Percentiles rank a stretch among this genome's conserved stretches.
phyloP scores from a whole-genome alignment of 1,139 yeast genomes.

The Scheffersomyces insectosa region DNA sequence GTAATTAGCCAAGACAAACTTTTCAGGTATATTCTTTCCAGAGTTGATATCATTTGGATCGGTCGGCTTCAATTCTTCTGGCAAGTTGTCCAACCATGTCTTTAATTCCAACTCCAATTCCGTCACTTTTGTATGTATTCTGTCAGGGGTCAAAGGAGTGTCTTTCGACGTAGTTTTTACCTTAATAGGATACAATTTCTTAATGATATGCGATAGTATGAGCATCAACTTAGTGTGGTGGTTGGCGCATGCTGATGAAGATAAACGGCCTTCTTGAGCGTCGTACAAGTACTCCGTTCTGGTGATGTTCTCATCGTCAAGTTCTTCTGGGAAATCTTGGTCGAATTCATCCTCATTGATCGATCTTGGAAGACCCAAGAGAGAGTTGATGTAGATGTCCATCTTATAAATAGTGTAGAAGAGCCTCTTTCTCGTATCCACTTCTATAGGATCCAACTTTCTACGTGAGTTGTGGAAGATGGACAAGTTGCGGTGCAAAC shows the following conservation, averaged over 20 bases:
- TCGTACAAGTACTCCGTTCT: conserved; percentile 50
- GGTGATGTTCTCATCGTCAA: conserved; percentile 87
- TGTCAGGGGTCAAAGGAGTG: conserved; percentile 29
- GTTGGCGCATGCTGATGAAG: conserved; percentile 82
- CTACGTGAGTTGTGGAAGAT: conserved; percentile 49
- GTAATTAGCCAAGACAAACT: conserved; percentile 71
- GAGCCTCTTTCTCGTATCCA: conserved; percentile 80
- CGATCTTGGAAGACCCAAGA: conserved; percentile 83
- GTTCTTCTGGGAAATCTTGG: conserved; percentile 81
- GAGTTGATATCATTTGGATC: conserved; percentile 42
- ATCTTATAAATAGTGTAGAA: conserved; percentile 89
- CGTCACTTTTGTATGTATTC: conserved; percentile 65
- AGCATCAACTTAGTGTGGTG: conserved; percentile 75
- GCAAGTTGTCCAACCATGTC: conserved; percentile 74
- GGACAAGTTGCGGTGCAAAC: conserved; percentile 75
- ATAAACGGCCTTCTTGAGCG: conserved; percentile 46
- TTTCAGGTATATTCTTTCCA: conserved; percentile 51
- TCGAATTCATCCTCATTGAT: conserved; percentile 80
- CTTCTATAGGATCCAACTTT: conserved; percentile 73
- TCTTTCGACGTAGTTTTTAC: conserved; percentile 18
- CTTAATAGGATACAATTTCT: conserved; percentile 46
- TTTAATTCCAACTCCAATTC: conserved; percentile 72
- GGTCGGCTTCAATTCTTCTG: conserved; percentile 73
- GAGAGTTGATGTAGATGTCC: conserved; percentile 88
- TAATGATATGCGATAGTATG: conserved; percentile 44